Conservation (phyloP, 1,139 yeast species). For the Ashbya aceris region DNA sequence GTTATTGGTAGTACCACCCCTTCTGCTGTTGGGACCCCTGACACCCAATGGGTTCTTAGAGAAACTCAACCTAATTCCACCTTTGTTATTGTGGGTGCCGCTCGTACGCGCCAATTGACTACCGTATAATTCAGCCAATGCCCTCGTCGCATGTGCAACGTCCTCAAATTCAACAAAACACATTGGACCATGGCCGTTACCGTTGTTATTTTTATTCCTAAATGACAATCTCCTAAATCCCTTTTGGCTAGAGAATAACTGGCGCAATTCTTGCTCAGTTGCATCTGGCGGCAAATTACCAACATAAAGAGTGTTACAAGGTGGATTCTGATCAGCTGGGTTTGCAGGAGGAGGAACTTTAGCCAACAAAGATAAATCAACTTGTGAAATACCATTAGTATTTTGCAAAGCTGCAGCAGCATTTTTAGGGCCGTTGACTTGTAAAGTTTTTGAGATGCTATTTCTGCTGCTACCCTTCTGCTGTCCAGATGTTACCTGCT, state of each 20-base stretch:
- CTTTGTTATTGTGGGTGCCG: constrained; percentile 58
- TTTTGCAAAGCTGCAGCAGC: constrained; percentile 8
- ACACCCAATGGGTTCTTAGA: constrained; percentile 96
- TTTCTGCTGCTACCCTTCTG: constrained; percentile 2
- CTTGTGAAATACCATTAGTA: constrained; percentile 37
- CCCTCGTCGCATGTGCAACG: constrained; percentile 86
- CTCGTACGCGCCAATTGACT: constrained; percentile 63
- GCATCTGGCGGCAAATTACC: constrained; percentile 98
- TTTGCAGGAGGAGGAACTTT: constrained; percentile 93
- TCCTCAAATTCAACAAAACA: constrained; percentile 98
- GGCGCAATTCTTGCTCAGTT: constrained; percentile 83
- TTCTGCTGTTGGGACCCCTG: constrained; percentile 44
- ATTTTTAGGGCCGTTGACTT: constrained; percentile 4
- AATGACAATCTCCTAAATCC: constrained; percentile 91
- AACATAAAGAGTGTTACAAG: constrained; percentile 92
- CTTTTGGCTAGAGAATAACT: constrained; percentile 76
- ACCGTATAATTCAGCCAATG: constrained; percentile 88
- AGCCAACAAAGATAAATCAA: constrained; percentile 59
- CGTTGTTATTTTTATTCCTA: constrained; percentile 53
- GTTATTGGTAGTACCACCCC: constrained; percentile 17
- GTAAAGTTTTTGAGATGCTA: constrained; percentile 1
- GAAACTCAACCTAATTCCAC: constrained; percentile 88
- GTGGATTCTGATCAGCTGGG: constrained; percentile 98
- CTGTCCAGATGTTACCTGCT: not conserved
- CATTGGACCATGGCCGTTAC: constrained; percentile 81